Conservation (phyloP, 1,284 basidiomycete genomes). For the Cutaneotrichosporon spelunceum region DNA sequence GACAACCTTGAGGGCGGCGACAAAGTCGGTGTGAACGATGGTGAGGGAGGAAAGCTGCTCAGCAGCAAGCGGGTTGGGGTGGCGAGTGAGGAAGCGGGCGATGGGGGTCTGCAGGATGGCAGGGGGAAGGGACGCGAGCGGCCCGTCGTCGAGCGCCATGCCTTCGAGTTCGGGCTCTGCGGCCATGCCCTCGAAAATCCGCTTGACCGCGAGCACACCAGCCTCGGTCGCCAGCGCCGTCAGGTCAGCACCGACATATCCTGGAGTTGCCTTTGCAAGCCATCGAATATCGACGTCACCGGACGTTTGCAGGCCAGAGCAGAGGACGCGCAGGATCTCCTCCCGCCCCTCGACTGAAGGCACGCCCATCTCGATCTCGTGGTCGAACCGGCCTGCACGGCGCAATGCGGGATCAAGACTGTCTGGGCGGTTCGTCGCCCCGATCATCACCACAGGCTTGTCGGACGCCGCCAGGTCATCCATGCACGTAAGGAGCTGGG, state of each 20-base stretch:
- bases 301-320: slow-evolving; percentile 35
- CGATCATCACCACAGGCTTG: slow-evolving; percentile 86
- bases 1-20: slow-evolving; percentile 71
- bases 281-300: slow-evolving; percentile 43
- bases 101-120: slow-evolving; percentile 66
- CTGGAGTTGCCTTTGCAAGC: slow-evolving; percentile 89
- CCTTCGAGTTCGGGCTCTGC: slow-evolving; percentile 46
- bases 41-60: slow-evolving; percentile 73
- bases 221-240: slow-evolving; percentile 87
- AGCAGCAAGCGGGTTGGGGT: slow-evolving; percentile 71
- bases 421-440: slow-evolving; percentile 93
- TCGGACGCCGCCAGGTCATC: slow-evolving; percentile 44
- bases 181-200: slow-evolving; percentile 83
- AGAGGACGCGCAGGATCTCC: slow-evolving; percentile 73
- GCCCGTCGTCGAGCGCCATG: slow-evolving; percentile 39
- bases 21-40: slow-evolving; percentile 78
- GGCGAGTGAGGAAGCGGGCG: slow-evolving; percentile 78
- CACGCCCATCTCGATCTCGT: slow-evolving; percentile 96
- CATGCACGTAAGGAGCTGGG: slow-evolving; percentile 95
- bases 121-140: slow-evolving; percentile 38
- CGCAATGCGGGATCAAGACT: slow-evolving; percentile 89
- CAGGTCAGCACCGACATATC: slow-evolving; percentile 94
- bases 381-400: slow-evolving; percentile 90
- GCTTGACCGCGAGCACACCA: slow-evolving; percentile 91
- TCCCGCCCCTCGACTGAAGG: slow-evolving; percentile 86